phyloP scores from a whole-genome alignment of 805 yeast genomes.

The Tetrapisispora iriomotensis region DNA sequence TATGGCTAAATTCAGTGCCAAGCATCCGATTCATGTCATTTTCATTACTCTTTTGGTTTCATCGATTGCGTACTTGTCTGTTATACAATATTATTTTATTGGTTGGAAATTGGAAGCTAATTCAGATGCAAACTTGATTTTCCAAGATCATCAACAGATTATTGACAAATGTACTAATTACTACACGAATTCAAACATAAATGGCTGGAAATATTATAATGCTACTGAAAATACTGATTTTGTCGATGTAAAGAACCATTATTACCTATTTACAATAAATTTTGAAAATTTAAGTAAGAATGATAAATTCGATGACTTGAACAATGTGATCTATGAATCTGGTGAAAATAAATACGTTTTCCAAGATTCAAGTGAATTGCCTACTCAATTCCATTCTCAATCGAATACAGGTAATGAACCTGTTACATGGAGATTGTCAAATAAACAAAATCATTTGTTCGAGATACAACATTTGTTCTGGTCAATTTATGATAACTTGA shows the following conservation, averaged over 20 bases:
- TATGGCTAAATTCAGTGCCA: constrained; percentile 48
- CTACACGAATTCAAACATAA: constrained; percentile 11
- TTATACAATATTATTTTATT: constrained; percentile 54
- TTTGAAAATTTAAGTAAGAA: constrained; percentile 14
- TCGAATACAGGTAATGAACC: neutral
- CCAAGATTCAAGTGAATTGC: constrained; percentile 14
- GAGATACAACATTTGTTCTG: constrained; percentile 46
- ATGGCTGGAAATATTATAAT: constrained; percentile 5
- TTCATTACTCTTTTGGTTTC: constrained; percentile 64
- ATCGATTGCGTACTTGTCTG: constrained; percentile 68
- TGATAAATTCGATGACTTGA: constrained; percentile 14
- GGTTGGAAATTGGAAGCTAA: constrained; percentile 29
- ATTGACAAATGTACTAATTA: constrained; percentile 23
- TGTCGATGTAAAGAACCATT: constrained; percentile 17
- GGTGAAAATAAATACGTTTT: constrained; percentile 19
- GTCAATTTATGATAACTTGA: constrained; percentile 32
- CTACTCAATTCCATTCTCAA: neutral
- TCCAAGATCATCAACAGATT: constrained; percentile 13
- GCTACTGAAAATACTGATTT: constrained; percentile 13
- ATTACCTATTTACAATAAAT: constrained; percentile 22
- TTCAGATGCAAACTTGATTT: constrained; percentile 9
- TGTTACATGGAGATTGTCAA: constrained; percentile 47
- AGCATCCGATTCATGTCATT: constrained; percentile 79
- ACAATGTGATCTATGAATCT: constrained; percentile 24
- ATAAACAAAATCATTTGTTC: constrained; percentile 42